phyloP scores from a whole-genome alignment of 1,284 basidiomycete species.

The Gymnopus androsaceus region DNA sequence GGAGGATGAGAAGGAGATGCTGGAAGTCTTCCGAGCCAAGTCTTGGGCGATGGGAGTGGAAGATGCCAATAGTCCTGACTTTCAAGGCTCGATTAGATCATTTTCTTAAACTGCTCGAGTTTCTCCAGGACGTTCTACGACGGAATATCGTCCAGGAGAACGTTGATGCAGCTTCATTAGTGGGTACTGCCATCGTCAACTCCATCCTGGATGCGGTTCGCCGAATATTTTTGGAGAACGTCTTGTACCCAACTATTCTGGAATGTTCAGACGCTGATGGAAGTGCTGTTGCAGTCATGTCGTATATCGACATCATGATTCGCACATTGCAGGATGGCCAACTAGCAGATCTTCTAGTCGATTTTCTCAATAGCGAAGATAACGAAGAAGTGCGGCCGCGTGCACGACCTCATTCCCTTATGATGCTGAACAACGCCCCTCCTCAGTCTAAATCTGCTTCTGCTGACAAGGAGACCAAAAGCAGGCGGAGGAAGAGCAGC shows the following conservation, averaged over 20 bases:
- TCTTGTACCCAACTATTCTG: slow-evolving; percentile 90
- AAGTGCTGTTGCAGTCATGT: slow-evolving; percentile 94
- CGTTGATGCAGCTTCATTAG: slow-evolving; percentile 59
- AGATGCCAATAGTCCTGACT: slow-evolving; percentile 71
- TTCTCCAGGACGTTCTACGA: slow-evolving; percentile 85
- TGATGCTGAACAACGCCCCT: slow-evolving; percentile 45
- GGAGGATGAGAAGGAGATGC: slow-evolving; percentile 57
- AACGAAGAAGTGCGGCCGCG: slow-evolving; percentile 62
- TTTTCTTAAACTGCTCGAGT: slow-evolving; percentile 88
- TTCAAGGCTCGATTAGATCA: slow-evolving; percentile 84
- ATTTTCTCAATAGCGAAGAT: slow-evolving; percentile 83
- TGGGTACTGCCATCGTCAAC: slow-evolving; percentile 79
- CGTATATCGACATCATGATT: slow-evolving; percentile 91
- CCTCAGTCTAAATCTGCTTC: slow-evolving; percentile 35
- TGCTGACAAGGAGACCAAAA: slow-evolving; percentile 40
- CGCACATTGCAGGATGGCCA: slow-evolving; percentile 73
- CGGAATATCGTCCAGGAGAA: slow-evolving; percentile 55
- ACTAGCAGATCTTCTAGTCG: slow-evolving; percentile 70
- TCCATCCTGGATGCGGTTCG: slow-evolving; percentile 83
- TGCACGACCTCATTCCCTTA: slow-evolving; percentile 47
- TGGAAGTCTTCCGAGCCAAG: slow-evolving; percentile 55
- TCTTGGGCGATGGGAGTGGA: slow-evolving; percentile 68
- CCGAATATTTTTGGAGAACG: slow-evolving; percentile 89
- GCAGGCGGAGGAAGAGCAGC: slow-evolving; percentile 72
- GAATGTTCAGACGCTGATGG: slow-evolving; percentile 93